Percentiles rank a stretch among this genome's conserved stretches.
phyloP scores from a whole-genome alignment of 1,284 basidiomycete species.

The Ustilago shanxiensis region DNA sequence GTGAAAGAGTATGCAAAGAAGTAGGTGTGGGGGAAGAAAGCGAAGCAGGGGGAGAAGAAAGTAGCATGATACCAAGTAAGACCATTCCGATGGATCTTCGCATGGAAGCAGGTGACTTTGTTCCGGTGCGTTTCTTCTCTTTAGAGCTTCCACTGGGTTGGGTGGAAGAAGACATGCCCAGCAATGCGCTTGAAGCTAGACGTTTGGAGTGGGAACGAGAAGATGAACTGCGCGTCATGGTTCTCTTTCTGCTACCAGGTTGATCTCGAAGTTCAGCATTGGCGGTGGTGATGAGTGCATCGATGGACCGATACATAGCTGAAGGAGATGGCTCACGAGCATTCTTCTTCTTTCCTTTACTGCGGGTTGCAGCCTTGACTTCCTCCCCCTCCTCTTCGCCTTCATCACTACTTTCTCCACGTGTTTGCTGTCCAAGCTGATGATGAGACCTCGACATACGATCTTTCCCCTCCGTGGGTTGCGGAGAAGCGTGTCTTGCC shows the following conservation, averaged over 20 bases:
- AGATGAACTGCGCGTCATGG: constrained; percentile 23
- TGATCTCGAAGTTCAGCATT: not conserved
- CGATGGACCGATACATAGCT: constrained; percentile 22
- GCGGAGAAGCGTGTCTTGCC: constrained; percentile 28
- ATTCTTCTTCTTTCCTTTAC: constrained; percentile 9
- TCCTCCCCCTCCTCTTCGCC: not conserved
- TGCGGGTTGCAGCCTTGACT: not conserved
- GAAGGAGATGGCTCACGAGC: constrained; percentile 17
- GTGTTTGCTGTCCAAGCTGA: constrained; percentile 21
- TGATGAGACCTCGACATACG: constrained; percentile 37
- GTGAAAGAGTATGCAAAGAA: not conserved
- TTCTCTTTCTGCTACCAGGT: constrained; percentile 10
- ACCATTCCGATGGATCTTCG: constrained; percentile 47
- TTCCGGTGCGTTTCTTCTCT: constrained; percentile 22
- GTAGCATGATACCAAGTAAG: constrained; percentile 40
- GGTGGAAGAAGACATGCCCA: constrained; percentile 2
- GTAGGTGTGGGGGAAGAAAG: not conserved
- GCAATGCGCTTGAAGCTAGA: not conserved
- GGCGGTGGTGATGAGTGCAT: constrained; percentile 4
- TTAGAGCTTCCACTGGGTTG: not conserved
- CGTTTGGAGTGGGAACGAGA: constrained; percentile 25
- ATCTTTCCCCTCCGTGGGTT: not conserved
- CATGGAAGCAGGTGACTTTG: constrained; percentile 39
- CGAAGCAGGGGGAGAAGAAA: constrained; percentile 21
- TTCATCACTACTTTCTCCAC: constrained; percentile 1